These are phyloP conservation scores for Quercus cerris DNA, from an alignment of 306 rosid species.

Conservation along the genomic window DNA sequence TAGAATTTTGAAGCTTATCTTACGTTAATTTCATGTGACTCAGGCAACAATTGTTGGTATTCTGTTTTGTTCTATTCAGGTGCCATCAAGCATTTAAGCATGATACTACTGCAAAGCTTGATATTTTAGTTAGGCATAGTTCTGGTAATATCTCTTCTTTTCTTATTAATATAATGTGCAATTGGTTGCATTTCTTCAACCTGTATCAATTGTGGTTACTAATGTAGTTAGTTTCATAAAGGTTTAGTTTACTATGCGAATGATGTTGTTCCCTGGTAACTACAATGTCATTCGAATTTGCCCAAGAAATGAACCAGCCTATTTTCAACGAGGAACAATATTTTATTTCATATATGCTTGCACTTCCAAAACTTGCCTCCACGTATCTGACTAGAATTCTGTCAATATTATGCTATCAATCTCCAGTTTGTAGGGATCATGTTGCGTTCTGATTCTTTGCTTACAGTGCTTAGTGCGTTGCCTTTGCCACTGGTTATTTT, in stretches of 20 bases:
- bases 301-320: neutral
- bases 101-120: neutral
- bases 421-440: too few species aligned
- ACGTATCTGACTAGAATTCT: neutral
- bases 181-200: neutral
- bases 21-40: neutral
- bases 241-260: neutral
- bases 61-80: neutral
- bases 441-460: too few species aligned
- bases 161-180: neutral
- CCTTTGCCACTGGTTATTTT: neutral
- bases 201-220: neutral
- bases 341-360: neutral
- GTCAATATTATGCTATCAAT: too few species aligned
- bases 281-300: neutral
- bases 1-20: neutral
- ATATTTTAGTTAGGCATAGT: too few species aligned
- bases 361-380: neutral
- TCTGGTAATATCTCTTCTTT: too few species aligned
- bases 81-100: neutral
- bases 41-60: neutral
- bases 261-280: neutral
- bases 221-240: neutral
- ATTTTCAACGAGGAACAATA: neutral
- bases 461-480: neutral